Conservation (phyloP, 192 early-diverging fungal genomes). For the Entophlyctis luteolus region DNA sequence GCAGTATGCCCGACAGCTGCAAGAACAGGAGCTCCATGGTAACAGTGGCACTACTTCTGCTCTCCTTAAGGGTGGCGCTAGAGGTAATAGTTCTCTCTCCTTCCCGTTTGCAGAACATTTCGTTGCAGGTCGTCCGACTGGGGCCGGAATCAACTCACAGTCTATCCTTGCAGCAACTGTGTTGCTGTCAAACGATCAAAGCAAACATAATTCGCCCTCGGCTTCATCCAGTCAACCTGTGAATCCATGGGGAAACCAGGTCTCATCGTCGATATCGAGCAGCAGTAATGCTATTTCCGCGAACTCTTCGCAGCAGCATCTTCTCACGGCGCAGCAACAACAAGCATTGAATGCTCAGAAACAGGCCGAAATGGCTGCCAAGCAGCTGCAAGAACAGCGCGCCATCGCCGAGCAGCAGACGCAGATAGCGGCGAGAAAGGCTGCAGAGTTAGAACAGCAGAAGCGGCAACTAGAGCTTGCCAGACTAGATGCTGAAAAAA, state of each 20-base stretch:
- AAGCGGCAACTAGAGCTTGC: conserved; percentile 16
- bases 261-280: not conserved
- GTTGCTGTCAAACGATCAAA: conserved; percentile 20
- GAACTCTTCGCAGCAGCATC: conserved; percentile 13
- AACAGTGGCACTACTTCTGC: conserved; percentile 15
- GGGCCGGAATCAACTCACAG: conserved; percentile 23
- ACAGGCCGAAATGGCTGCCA: conserved; percentile 22
- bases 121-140: not conserved
- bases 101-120: conserved; percentile 10
- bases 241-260: conserved; percentile 21
- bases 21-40: conserved; percentile 59
- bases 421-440: conserved; percentile 4
- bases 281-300: not conserved
- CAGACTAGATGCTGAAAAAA: conserved; percentile 6
- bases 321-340: conserved; percentile 21
- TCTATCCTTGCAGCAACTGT: conserved; percentile 19
- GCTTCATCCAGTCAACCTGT: not conserved
- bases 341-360: conserved; percentile 27
- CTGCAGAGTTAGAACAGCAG: conserved; percentile 19
- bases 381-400: conserved; percentile 21
- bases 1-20: conserved; percentile 73
- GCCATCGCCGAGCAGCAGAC: conserved; percentile 20
- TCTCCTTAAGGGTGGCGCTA: conserved; percentile 10
- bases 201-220: not conserved
- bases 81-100: not conserved